These are phyloP conservation scores for Paulownia fortunei DNA, from an alignment of 257 asterid genomes.

Conservation along the genomic window DNA sequence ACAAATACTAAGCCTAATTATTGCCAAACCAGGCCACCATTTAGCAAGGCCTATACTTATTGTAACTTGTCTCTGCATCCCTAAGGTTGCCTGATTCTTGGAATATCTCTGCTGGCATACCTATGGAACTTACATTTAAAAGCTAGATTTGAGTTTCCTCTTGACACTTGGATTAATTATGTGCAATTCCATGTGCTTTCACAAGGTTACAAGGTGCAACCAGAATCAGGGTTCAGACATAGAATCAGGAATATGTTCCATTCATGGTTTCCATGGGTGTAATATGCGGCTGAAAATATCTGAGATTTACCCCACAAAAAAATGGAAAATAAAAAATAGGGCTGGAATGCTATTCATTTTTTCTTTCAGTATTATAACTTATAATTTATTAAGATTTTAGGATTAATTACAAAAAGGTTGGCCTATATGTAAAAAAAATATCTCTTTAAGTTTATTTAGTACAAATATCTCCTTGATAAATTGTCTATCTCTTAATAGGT, in stretches of 20 bases:
- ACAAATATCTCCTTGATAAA: too few relatives aligned
- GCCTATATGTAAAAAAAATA: too few relatives aligned
- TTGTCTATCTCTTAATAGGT: too few relatives aligned
- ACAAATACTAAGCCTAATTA: neutral
- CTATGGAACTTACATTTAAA: neutral
- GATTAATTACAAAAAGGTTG: too few relatives aligned
- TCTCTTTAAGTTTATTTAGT: too few relatives aligned
- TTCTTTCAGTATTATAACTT: too few relatives aligned
- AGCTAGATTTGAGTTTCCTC: neutral
- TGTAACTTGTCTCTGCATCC: neutral
- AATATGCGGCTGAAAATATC: neutral
- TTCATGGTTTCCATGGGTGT: neutral
- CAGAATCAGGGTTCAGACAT: neutral
- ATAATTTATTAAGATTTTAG: too few relatives aligned
- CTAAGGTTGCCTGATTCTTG: slow-evolving; percentile 11
- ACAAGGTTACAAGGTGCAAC: slow-evolving; percentile 10
- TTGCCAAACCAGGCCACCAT: neutral
- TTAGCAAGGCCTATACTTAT: neutral
- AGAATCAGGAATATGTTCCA: slow-evolving; percentile 14
- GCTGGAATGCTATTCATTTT: neutral
- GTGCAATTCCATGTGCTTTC: slow-evolving; percentile 18
- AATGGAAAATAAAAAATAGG: neutral
- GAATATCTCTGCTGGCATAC: slow-evolving; percentile 15
- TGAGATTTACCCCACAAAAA: neutral
- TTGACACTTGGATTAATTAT: neutral